phyloP scores from a whole-genome alignment of 805 yeast genomes.

The Kodamaea lidongshanica region DNA sequence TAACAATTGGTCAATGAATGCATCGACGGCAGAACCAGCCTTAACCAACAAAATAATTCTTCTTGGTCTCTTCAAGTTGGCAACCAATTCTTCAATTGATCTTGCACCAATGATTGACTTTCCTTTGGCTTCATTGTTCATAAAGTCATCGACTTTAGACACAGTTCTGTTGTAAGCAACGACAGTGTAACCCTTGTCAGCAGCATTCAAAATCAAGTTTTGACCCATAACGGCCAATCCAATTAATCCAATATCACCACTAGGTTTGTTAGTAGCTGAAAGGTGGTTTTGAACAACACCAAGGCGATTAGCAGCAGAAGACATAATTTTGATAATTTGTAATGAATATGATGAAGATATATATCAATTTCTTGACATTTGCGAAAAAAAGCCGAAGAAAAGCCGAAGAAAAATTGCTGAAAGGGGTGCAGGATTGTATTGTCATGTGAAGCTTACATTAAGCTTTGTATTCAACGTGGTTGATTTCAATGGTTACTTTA shows the following conservation, averaged over 20 bases:
- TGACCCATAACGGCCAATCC: conserved; percentile 99
- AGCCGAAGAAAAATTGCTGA: too few relatives aligned
- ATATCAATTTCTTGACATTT: too few relatives aligned
- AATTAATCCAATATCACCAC: conserved; percentile 96
- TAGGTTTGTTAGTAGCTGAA: conserved; percentile 26
- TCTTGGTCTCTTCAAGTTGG: conserved; percentile 94
- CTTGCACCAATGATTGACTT: conserved; percentile 93
- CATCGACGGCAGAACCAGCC: conserved; percentile 95
- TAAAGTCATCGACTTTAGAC: conserved; percentile 89
- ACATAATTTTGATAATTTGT: too few relatives aligned
- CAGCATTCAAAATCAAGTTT: conserved; percentile 94
- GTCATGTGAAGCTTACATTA: too few relatives aligned
- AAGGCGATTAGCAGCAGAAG: conserved; percentile 10
- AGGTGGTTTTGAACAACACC: conserved; percentile 11
- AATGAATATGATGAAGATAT: too few relatives aligned
- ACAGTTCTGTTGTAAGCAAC: conserved; percentile 98
- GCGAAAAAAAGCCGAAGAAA: too few relatives aligned
- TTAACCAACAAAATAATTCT: conserved; percentile 89
- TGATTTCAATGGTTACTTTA: too few relatives aligned
- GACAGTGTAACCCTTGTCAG: conserved; percentile 97
- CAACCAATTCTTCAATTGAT: conserved; percentile 80
- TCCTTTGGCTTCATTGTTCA: conserved; percentile 94
- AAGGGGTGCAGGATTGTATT: too few relatives aligned
- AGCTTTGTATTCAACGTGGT: too few relatives aligned
- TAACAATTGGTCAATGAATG: conserved; percentile 77